Evolutionary conservation across 495 filamentous ascomycete species (phyloP), one percentile per base, ranked within the genome.

Genomic region (Cudoniella acicularis): DNA sequence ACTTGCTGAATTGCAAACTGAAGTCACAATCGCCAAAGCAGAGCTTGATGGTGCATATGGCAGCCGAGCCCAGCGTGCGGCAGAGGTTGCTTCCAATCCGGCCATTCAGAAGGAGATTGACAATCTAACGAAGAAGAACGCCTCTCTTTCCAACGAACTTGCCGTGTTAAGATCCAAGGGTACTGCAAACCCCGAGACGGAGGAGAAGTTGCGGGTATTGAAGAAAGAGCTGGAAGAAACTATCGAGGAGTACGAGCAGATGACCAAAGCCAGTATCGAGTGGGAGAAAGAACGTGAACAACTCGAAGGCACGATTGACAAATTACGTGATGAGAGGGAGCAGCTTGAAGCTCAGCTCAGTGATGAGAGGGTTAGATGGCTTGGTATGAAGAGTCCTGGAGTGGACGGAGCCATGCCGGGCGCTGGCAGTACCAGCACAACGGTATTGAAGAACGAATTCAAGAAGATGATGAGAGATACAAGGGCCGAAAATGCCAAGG

Each of bases 11-110:
- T 77, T 95, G 49, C 91, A 91, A 56, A 98, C 92, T 40, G 94
- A 98, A 67, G 77, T 96, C 57, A 92, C 92, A 48, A 84, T 98
- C 73, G 89, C 89, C 56, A 90, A 89, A 70, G 94, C 94, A 3
- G 94, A 98, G 75, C 87, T 98, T 30, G 94, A 98, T 67, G 90
- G 90, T 53, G 93, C 94, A 18, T 96, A 96, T 67, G 94, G 91
- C 24, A 83, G 83, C 10, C 77, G 89, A 54, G 82, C 86, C 41
- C 78, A 94, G 70, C 84, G 91, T 21, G 91, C 90, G 3, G 88
- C 88, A 0, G 87, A 91, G 67, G 85, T 82, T 16, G 86, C 89
- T 1, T 77, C 83, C 40, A 80, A 83, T 59, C 81, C 90, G 3
- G 80, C 80, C 36, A 79, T 90, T 49, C 80, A 81, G 56, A 78